phyloP scores from a whole-genome alignment of 2,329 filamentous ascomycete species.

The Stagonosporopsis chrysanthemi region DNA sequence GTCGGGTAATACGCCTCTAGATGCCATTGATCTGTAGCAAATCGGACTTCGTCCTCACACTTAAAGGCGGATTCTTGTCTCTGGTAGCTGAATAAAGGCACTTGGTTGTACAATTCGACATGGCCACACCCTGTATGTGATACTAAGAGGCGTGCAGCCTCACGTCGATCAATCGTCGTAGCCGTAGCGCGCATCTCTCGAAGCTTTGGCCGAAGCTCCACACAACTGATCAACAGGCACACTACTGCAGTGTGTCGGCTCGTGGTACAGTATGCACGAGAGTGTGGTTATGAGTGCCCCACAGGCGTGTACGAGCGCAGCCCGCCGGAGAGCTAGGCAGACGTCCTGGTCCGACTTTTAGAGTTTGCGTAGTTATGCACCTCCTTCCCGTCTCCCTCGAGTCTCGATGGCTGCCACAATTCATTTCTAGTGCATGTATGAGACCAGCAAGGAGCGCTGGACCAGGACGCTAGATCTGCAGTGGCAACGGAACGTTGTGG shows the following conservation, averaged over 20 bases:
- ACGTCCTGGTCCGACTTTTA: neutral
- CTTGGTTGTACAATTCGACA: too few relatives aligned
- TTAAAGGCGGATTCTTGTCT: too few relatives aligned
- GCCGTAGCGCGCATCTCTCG: neutral
- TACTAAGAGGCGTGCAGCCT: too few relatives aligned
- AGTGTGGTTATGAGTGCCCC: neutral
- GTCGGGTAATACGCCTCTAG: too few relatives aligned
- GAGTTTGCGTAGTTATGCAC: neutral
- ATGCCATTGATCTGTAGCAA: too few relatives aligned
- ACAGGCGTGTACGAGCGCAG: neutral
- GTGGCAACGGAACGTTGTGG: neutral
- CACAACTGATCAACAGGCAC: neutral
- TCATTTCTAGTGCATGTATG: neutral
- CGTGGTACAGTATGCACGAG: neutral
- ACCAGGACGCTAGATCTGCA: conserved; percentile 1
- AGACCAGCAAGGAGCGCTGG: neutral
- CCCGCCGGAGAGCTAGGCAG: neutral
- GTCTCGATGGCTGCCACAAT: neutral
- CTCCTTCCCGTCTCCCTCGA: neutral
- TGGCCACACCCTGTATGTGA: too few relatives aligned
- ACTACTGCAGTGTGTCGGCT: conserved; percentile 3
- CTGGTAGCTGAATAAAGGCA: too few relatives aligned
- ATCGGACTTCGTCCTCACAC: too few relatives aligned
- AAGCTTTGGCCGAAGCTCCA: too few relatives aligned
- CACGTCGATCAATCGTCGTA: neutral